Base-by-base conservation (phyloP, 805 yeast genomes). In the Kockiozyma suomiensis region DNA sequence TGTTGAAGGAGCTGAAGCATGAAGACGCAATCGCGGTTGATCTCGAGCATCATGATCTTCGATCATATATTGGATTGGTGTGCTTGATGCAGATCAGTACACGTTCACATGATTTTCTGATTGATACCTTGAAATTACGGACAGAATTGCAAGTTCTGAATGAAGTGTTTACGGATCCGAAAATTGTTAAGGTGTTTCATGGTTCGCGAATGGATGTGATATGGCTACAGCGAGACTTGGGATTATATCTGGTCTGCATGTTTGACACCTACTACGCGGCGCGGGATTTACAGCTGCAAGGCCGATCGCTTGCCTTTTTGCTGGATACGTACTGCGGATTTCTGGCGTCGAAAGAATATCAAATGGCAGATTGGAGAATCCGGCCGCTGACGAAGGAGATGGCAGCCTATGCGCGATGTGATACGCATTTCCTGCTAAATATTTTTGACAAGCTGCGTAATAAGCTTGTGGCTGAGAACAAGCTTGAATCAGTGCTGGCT, bases 161-260 rank as follows among this genome's bases (percentile, higher is more conserved):
- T 74, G 78, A 76, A 46, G 82, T 93, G 1, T 90, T 93, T 65
- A 81, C 97, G 1, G 78, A 94, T 73, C 97, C 98, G 0, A 67
- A 75, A 4, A 85, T 93, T 33, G 77, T 90, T 30, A 94, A 94
- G 71, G 96, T 94, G 0, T 84, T 94, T 66, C 99, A 94, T 73
- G 99, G 99, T 62, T 97, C 99, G 0, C 86, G 84, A 67, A 91
- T 90, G 96, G 99, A 94, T 78, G 88, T 94, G 3, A 85, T 90
- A 47, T 94, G 99, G 99, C 78, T 94, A 37, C 99, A 94, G 76
- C 80, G 98, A 65, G 99, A 94, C 70, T 79, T 94, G 57, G 99
- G 99, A 0, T 73, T 94, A 8, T 94, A 94, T 69, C 76, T 94
- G 4, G 99, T 94, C 4, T 82, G 92, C 46, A 74, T 94, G 30